Conservation (phyloP, 163 green algal genomes). For the Coccomyxa subellipsoidea region DNA sequence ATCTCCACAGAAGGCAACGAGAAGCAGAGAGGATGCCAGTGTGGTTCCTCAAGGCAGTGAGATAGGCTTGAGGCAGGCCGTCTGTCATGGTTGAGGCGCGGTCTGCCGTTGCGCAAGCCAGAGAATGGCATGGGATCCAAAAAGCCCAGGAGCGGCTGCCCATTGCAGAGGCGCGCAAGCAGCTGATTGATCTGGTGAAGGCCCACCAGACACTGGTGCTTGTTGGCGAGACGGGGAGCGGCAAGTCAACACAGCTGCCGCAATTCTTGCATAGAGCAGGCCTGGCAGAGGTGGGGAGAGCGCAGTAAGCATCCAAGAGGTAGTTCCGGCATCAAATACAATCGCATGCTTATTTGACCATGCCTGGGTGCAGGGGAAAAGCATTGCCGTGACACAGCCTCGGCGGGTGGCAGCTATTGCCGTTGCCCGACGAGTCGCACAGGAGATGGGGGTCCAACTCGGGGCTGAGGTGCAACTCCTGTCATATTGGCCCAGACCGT, state of each 20-base stretch:
- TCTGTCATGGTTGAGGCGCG: neutral
- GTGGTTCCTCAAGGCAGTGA: too few relatives aligned
- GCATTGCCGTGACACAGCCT: constrained; percentile 83
- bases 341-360: too few relatives aligned
- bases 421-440: constrained; percentile 78
- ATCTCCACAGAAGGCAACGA: too few relatives aligned
- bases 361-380: neutral
- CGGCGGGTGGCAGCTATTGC: constrained; percentile 82
- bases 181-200: neutral
- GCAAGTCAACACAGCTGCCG: constrained; percentile 82
- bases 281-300: neutral
- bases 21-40: too few relatives aligned
- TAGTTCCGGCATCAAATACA: too few relatives aligned
- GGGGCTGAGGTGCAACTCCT: constrained; percentile 53
- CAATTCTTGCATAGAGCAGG: constrained; percentile 65
- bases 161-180: neutral
- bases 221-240: constrained; percentile 72
- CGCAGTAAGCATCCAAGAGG: too few relatives aligned
- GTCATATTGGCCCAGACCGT: too few relatives aligned
- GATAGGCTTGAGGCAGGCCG: too few relatives aligned
- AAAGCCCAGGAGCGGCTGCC: neutral
- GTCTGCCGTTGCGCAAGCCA: neutral
- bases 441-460: constrained; percentile 70
- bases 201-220: constrained; percentile 56
- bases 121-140: neutral